Base-by-base conservation (phyloP, 768 basidiomycete species). In the Mycena vitilis region DNA sequence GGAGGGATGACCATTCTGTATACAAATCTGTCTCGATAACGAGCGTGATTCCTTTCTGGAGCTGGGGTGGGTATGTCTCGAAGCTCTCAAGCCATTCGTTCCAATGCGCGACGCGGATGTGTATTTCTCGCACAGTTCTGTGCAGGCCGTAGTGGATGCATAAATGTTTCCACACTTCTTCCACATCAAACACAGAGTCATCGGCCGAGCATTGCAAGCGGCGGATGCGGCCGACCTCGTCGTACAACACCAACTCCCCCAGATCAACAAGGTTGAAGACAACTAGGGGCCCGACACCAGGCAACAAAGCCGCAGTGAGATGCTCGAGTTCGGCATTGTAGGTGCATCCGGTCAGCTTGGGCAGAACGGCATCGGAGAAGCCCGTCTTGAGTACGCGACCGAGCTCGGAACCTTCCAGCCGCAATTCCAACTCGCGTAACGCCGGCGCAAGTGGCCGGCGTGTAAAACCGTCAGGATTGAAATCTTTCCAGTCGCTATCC, bases 81-180 rank as follows among this genome's bases (percentile, higher is more conserved):
- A 60, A 54, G 36, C 25, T 22, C 0, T 54, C 49, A 36, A 38
- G 15, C 9, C n/a, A 13, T 2, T 34, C 20, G 13, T 48, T 13
- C 63, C 55, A 65, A 42, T 52, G 22, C 9, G 18, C 13, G 1
- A 10, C 2, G 9, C 10, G 25, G 10, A 57, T 57, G 12, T 55
- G 37, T 37, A 65, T 65, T 38, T 56, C 54, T 9, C 54, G 63
- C 9, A 65, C 55, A 18, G 55, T 65, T 57, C 57, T 40, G 63
- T 57, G 55, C 4, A 65, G 56, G 47, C 42, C 23, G 37, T 65
- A 51, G 8, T 49, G 54, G 10, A 30, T 2, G 16, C 55, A 65
- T 13, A 65, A 11, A 12, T 44, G 5, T 9, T 22, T 6, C 63
- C 63, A 65, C 48, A 65, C 37, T 10, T 65, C 47, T 25, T 40